Base-by-base conservation (phyloP, 768 basidiomycete species). In the Mycena epipterygia region DNA sequence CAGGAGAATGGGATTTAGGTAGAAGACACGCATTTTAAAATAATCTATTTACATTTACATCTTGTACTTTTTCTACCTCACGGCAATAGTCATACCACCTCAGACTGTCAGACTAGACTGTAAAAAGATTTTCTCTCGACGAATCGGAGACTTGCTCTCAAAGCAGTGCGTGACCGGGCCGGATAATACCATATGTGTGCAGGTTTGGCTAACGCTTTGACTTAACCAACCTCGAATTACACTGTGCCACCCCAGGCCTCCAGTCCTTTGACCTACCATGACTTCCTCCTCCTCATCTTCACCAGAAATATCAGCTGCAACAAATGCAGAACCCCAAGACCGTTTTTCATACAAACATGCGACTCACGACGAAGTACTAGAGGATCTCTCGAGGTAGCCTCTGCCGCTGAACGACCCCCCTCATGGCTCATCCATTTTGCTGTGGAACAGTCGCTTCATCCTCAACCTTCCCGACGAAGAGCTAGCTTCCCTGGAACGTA, bases 381-480 rank as follows among this genome's bases (percentile, higher is more conserved):
- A 96, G 79, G 95, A 97, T 84, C 89, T 97, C 33, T 93, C 94
- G 66, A 96, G 94, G 95, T 93, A 66, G 17, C 53, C 60, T 63
- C 52, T 70, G 33, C n/a, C 29, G 37, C 46, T n/a, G 64, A 71
- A 67, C 59, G 59, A 23, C 39, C 49, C 39, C 73, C 62, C 63
- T 44, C 68, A 68, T 76, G 67, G 42, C 60, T 61, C 23, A 71
- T 64, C 32, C 37, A 27, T 56, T 19, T 57, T 37, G 32, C 25
- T 53, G 7, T 35, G 21, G 3, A 25, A 19, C 73, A 97, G 95
- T 80, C 95, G 98, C 58, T 99, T 99, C 80, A 95, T 99, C 74
- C 88, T 99, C 74, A 99, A 99, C 81, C 90, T 99, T 69, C 97
- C 98, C 25, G 92, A 94, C 72, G 93, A 94, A 78, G 98, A 99